phyloP scores from a whole-genome alignment of 495 filamentous ascomycete genomes.

The Daldinia concentrica region DNA sequence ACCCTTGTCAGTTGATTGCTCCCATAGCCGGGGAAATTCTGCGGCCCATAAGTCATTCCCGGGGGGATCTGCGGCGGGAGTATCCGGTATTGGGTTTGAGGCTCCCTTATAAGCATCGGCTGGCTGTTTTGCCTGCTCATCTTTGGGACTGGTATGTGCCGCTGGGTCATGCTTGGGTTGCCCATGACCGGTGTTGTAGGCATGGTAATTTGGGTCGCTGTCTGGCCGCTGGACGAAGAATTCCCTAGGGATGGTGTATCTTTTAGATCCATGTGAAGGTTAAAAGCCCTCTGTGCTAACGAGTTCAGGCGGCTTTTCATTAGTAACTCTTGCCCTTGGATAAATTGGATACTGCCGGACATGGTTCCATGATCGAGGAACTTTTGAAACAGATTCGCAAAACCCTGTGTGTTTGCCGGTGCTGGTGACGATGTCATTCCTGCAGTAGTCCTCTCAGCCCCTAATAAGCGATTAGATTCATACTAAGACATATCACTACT shows the following conservation, averaged over 20 bases:
- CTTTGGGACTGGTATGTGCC: conserved; percentile 1
- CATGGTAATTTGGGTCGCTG: conserved; percentile 5
- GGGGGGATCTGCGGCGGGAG: conserved; percentile 3
- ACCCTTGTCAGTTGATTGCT: conserved; percentile 8
- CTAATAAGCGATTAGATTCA: neutral
- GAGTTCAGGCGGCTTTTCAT: conserved; percentile 14
- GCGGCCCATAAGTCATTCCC: conserved; percentile 2
- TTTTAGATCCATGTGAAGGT: conserved; percentile 5
- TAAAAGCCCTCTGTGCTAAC: conserved; percentile 5
- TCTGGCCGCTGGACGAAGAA: conserved; percentile 23
- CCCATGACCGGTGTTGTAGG: conserved; percentile 8
- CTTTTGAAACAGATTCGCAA: neutral
- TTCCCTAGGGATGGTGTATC: conserved; percentile 14
- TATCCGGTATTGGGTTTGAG: conserved; percentile 1
- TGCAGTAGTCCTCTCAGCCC: conserved; percentile 17
- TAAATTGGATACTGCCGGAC: conserved; percentile 9
- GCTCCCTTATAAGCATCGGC: conserved; percentile 6
- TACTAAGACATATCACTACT: neutral
- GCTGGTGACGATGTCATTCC: conserved; percentile 5
- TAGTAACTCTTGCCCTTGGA: neutral
- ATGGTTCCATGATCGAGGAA: neutral
- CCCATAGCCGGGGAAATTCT: conserved; percentile 9
- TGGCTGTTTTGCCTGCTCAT: neutral
- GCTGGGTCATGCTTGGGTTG: neutral
- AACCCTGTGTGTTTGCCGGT: conserved; percentile 1